phyloP scores from a whole-genome alignment of 192 early-diverging fungal genomes.

The Phycomyces nitens region DNA sequence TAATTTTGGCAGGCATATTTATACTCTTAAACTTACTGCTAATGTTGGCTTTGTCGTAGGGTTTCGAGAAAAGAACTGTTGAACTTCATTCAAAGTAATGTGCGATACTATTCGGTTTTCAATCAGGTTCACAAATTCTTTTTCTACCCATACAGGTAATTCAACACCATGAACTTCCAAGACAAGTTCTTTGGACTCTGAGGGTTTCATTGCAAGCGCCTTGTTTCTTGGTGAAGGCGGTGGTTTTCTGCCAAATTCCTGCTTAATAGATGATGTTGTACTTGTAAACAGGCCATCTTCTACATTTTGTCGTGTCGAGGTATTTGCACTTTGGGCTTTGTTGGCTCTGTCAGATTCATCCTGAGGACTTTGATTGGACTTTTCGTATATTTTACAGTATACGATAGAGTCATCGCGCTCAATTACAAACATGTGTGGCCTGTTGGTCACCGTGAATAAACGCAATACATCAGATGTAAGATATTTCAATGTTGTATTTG shows the following conservation, averaged over 20 bases:
- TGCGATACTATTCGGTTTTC: constrained; percentile 59
- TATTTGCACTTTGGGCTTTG: neutral
- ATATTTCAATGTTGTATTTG: constrained; percentile 59
- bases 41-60: constrained; percentile 55
- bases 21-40: constrained; percentile 40
- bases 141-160: constrained; percentile 42
- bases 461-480: constrained; percentile 50
- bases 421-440: constrained; percentile 70
- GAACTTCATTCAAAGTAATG: constrained; percentile 58
- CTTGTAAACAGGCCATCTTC: neutral
- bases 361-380: neutral
- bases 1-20: too few relatives aligned
- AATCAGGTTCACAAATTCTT: constrained; percentile 58
- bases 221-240: neutral
- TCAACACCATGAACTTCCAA: constrained; percentile 70
- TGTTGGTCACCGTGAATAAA: constrained; percentile 62
- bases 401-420: constrained; percentile 53
- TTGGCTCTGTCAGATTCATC: neutral
- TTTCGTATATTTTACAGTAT: constrained; percentile 48
- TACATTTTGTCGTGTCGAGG: neutral
- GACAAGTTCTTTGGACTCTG: constrained; percentile 46
- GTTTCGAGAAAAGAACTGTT: constrained; percentile 64
- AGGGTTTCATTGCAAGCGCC: neutral
- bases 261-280: neutral
- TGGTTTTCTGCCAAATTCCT: neutral